Evolutionary conservation across 148 eudicot genomes (phyloP).

Genomic region (Tetragonia tetragonoides): DNA sequence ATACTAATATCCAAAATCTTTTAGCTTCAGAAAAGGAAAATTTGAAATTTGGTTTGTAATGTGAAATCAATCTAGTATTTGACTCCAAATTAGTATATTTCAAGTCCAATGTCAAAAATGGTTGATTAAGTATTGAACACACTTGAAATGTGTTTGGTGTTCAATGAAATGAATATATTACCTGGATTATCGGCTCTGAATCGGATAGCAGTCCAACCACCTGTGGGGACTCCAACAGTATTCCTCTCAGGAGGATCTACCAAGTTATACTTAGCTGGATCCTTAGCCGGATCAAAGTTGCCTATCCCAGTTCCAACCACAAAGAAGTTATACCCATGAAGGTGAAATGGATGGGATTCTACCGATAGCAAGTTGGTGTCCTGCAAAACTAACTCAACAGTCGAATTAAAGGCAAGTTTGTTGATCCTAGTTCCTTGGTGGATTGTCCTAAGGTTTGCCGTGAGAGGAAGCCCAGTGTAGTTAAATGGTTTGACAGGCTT

Average conservation of each 20-base stretch:
- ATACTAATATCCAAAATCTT: no score
- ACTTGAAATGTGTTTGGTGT: no score
- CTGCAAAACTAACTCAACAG: constrained; percentile 51
- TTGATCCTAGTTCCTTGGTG: constrained; percentile 33
- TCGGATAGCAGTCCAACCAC: constrained; percentile 65
- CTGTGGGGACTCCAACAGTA: constrained; percentile 59
- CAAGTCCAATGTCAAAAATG: no score
- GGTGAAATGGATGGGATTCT: constrained; percentile 61
- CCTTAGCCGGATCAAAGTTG: constrained; percentile 43
- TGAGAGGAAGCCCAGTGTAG: constrained; percentile 57
- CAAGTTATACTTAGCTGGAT: constrained; percentile 51
- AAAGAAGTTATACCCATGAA: constrained; percentile 59
- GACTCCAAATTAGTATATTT: no score
- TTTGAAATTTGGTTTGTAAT: no score
- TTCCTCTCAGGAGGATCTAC: constrained; percentile 61
- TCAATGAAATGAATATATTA: not conserved
- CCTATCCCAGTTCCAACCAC: constrained; percentile 62
- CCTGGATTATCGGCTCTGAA: constrained; percentile 64
- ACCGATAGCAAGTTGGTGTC: constrained; percentile 45
- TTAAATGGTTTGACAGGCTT: constrained; percentile 44
- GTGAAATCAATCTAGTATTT: no score
- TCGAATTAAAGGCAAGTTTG: constrained; percentile 49
- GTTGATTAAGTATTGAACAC: no score
- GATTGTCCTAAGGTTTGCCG: constrained; percentile 42
- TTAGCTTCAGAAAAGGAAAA: no score